Conservation (phyloP, 257 asterid species). For the Nicotiana sylvestris region DNA sequence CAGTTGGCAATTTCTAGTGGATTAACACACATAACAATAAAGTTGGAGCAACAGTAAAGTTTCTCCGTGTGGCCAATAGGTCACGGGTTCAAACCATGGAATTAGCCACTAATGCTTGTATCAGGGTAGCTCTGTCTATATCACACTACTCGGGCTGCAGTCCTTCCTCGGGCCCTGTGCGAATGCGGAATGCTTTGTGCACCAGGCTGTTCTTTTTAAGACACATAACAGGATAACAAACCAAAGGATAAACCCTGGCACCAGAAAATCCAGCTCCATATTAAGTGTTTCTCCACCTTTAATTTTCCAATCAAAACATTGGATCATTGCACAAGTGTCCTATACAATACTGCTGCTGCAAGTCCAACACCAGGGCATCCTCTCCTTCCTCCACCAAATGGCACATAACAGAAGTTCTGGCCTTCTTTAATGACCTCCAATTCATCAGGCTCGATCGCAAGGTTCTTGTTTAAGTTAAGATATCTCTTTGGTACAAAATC, state of each 20-base stretch:
- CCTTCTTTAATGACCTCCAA: slow-evolving; percentile 15
- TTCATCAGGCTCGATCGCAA: slow-evolving; percentile 15
- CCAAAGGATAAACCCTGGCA: slow-evolving; percentile 26
- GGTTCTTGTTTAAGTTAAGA: neutral
- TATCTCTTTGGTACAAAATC: slow-evolving; percentile 25
- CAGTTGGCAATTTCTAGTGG: neutral
- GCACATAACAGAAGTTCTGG: slow-evolving; percentile 27
- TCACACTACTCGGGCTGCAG: no score
- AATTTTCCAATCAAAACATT: slow-evolving; percentile 30
- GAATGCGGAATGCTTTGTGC: no score
- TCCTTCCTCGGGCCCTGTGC: no score
- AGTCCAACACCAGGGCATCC: slow-evolving; percentile 27
- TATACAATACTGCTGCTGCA: slow-evolving; percentile 18
- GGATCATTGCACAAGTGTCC: slow-evolving; percentile 20
- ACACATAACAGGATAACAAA: no score
- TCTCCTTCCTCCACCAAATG: slow-evolving; percentile 30
- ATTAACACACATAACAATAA: no score
- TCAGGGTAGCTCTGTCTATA: no score
- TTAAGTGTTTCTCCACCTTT: slow-evolving; percentile 16
- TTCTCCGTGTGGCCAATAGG: no score
- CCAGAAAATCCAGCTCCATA: slow-evolving; percentile 29
- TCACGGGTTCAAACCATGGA: no score
- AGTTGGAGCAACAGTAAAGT: no score
- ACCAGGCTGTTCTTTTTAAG: no score
- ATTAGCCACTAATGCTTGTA: no score